phyloP scores from a whole-genome alignment of 495 filamentous ascomycete genomes.

The Haplographium delicatum region DNA sequence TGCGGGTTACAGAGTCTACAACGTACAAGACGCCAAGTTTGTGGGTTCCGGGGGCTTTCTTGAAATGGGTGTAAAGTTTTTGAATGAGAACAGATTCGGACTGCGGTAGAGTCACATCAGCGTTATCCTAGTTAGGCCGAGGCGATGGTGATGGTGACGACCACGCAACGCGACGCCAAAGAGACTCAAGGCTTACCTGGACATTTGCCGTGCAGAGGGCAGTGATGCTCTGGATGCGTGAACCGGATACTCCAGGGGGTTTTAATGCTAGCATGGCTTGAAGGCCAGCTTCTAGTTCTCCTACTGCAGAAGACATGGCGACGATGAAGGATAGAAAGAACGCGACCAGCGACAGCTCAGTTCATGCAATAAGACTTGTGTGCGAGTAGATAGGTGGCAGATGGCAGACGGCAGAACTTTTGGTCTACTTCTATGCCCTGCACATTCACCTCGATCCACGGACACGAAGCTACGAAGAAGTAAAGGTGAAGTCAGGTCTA shows the following conservation, averaged over 20 bases:
- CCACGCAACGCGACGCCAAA: neutral
- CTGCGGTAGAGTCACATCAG: constrained; percentile 42
- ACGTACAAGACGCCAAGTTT: constrained; percentile 99
- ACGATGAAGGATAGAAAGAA: constrained; percentile 14
- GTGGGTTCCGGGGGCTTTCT: constrained; percentile 88
- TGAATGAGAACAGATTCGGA: constrained; percentile 93
- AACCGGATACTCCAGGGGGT: constrained; percentile 87
- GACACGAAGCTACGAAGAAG: constrained; percentile 20
- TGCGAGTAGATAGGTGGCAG: no score
- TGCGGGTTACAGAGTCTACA: constrained; percentile 98
- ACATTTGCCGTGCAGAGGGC: constrained; percentile 81
- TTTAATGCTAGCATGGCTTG: constrained; percentile 89
- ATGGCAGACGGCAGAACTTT: constrained; percentile 7
- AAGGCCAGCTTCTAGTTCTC: constrained; percentile 83
- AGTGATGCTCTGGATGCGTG: constrained; percentile 83
- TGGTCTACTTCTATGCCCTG: constrained; percentile 17
- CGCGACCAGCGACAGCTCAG: constrained; percentile 10
- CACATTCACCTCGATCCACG: constrained; percentile 13
- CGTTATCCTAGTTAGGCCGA: constrained; percentile 24
- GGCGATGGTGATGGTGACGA: neutral
- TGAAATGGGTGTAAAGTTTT: constrained; percentile 95
- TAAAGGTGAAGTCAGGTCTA: constrained; percentile 10
- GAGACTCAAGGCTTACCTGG: constrained; percentile 72
- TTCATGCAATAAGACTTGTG: constrained; percentile 17
- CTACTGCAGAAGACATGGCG: constrained; percentile 71